These are phyloP conservation scores for Skeletonema grethae DNA, from an alignment of 108 stramenopile species.

Conservation along the genomic window DNA sequence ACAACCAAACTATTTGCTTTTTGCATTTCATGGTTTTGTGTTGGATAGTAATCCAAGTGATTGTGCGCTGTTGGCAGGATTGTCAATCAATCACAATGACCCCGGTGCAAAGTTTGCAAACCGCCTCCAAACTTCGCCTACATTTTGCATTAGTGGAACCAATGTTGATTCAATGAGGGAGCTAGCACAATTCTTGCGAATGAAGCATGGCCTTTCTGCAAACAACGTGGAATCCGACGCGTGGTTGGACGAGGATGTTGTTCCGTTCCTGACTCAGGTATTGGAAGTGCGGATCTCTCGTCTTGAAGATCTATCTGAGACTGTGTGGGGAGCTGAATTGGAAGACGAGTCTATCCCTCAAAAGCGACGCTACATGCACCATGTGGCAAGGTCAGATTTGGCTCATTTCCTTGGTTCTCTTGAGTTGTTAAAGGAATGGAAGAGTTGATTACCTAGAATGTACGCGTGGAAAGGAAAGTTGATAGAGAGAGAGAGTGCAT, in stretches of 20 bases:
- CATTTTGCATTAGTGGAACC: constrained; percentile 38
- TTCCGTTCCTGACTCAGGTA: constrained; percentile 22
- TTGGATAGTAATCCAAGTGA: constrained; percentile 56
- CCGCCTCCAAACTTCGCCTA: constrained; percentile 13
- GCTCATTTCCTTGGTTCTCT: constrained; percentile 4
- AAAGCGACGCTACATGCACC: background rate
- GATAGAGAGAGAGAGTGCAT: no score
- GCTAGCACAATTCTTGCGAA: constrained; percentile 28
- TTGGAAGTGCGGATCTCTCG: constrained; percentile 28
- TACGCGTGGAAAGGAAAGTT: no score
- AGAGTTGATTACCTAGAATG: background rate
- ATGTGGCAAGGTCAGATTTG: background rate
- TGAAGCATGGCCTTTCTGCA: constrained; percentile 10
- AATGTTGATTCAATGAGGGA: constrained; percentile 18
- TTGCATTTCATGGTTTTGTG: constrained; percentile 73
- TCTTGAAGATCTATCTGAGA: constrained; percentile 12
- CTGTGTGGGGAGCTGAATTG: background rate
- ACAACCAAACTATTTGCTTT: constrained; percentile 77
- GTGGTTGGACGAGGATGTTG: constrained; percentile 10
- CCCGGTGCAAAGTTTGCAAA: constrained; percentile 21
- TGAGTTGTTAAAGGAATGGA: background rate
- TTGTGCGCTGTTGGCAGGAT: constrained; percentile 50
- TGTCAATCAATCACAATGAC: constrained; percentile 22
- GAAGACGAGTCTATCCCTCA: background rate
- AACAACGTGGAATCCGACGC: background rate